Evolutionary conservation across 179 eudicot genomes (phyloP).

Genomic region (Carnegiea gigantea): DNA sequence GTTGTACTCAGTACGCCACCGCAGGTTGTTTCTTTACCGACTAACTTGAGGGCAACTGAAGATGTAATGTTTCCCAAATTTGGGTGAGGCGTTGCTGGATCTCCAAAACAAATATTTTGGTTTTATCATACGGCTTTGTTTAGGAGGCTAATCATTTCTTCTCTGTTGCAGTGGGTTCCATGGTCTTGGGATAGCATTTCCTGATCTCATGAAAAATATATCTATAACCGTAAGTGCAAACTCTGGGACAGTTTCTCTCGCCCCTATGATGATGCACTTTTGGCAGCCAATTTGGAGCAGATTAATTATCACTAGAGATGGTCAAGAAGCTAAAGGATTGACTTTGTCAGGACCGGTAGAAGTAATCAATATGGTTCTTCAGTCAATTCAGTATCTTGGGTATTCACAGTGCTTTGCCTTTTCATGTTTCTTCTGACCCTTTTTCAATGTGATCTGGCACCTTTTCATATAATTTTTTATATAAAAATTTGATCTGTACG

Average conservation of each 20-base stretch:
- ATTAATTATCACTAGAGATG: conserved; percentile 41
- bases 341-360: conserved; percentile 60
- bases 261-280: conserved; percentile 67
- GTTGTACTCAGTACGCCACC: conserved; percentile 78
- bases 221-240: conserved; percentile 56
- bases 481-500: not conserved
- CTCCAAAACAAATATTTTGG: not conserved
- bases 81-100: conserved; percentile 43
- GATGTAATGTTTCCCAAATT: conserved; percentile 66
- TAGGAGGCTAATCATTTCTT: conserved; percentile 10
- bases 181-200: conserved; percentile 66
- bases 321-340: conserved; percentile 39
- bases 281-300: conserved; percentile 73
- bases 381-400: conserved; percentile 87
- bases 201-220: conserved; percentile 62
- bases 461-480: not conserved
- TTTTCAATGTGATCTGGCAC: not conserved
- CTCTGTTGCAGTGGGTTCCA: conserved; percentile 62
- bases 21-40: conserved; percentile 68
- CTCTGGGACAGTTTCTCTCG: conserved; percentile 58
- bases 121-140: conserved; percentile 1
- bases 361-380: conserved; percentile 74
- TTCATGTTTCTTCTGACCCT: not conserved
- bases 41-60: conserved; percentile 65
- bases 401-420: conserved; percentile 25